Percentiles rank a stretch among this genome's conserved stretches.
Conservation (phyloP, 2,329 filamentous ascomycete species). For the Hypocreales sp. region DNA sequence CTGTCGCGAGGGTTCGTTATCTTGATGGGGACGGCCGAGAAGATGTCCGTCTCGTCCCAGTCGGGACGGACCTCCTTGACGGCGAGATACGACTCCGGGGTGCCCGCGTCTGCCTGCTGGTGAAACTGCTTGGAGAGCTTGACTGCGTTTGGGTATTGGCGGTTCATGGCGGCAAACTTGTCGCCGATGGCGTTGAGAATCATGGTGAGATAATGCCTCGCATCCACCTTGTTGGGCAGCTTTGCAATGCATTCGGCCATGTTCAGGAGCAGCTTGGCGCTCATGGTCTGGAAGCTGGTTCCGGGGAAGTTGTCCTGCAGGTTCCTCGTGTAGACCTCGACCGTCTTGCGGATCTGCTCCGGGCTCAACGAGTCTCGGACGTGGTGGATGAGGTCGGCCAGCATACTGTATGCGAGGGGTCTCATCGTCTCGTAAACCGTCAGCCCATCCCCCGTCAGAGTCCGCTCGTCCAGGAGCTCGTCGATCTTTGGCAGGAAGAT, state of each 20-base stretch:
- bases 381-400: conserved; percentile 95
- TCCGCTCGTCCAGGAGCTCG: conserved; percentile 84
- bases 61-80: conserved; percentile 70
- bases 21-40: conserved; percentile 90
- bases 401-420: conserved; percentile 92
- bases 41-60: conserved; percentile 98
- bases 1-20: conserved; percentile 82
- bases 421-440: conserved; percentile 96
- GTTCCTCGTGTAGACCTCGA: conserved; percentile 94
- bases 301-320: conserved; percentile 91
- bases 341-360: conserved; percentile 86
- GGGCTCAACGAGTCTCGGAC: conserved; percentile 78
- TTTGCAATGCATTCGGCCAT: conserved; percentile 98
- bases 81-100: conserved; percentile 67
- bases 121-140: conserved; percentile 73
- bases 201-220: conserved; percentile 89
- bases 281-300: conserved; percentile 99
- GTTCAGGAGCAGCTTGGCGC: conserved; percentile 87
- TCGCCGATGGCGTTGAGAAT: conserved; percentile 96
- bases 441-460: conserved; percentile 84
- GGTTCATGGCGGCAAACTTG: conserved; percentile 97
- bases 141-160: conserved; percentile 85
- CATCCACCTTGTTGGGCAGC: conserved; percentile 83
- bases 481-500: conserved; percentile 93
- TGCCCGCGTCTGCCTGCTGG: conserved; percentile 46